Base-by-base conservation (phyloP, 2,329 filamentous ascomycete species). In the Peltaster fructicola region DNA sequence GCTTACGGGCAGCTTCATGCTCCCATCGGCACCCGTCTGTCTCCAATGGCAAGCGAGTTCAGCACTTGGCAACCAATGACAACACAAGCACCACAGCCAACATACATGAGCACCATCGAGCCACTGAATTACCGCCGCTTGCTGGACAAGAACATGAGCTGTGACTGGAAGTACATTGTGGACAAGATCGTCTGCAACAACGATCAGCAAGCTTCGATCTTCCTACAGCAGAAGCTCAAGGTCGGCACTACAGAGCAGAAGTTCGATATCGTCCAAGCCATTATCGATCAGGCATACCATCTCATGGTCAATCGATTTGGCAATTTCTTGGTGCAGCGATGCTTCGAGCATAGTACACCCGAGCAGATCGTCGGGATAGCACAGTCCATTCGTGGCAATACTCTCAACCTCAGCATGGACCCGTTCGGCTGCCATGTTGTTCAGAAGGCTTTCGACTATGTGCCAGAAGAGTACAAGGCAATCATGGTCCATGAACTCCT, bases 161-260 rank as follows among this genome's bases (percentile, higher is more conserved):
- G 85, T 56, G 90, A 98, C 57, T 98, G 85, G 88, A 91, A 88
- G 56, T 93, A 92, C 50, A 93, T 98, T 40, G 88, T 98, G 27
- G 85, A 98, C 59, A 95, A 95, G 62, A 98, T 98, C 47, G 84
- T 98, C 38, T 90, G 81, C 67, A 93, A 84, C 58, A 95, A 98
- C 51, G 88, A 98, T 47, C 88, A 98, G 53, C 88, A 98, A 53
- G 88, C 90, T 7, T 98, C 88, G 2, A 95, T 98, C 43, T 98
- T 98, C 54, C 62, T 98, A 21, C 88, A 98, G 51, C 88, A 98
- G 56, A 98, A 98, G 59, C 76, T 98, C 40, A 98, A 98, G 57
- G 78, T 93, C 33, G 84, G 84, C 31, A 93, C 84, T 4, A 65
- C 74, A 0, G 84, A 95, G 44, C 88, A 95, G 51, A 98, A 95